Conservation (phyloP, 129 eudicot species). For the Chrysanthemum seticuspe region DNA sequence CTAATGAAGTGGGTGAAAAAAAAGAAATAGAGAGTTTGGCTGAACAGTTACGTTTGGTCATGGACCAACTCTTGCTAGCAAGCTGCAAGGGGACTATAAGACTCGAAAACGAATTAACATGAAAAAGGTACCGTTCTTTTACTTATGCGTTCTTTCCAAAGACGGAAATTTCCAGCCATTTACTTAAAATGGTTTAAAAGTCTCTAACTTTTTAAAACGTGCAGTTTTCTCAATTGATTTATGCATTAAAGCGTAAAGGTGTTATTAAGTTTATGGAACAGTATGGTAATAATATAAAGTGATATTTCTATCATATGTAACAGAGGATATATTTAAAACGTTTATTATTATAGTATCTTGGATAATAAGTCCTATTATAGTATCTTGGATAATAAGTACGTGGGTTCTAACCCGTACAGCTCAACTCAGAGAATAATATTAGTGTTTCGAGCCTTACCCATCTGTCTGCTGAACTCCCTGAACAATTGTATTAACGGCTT, state of each 20-base stretch:
- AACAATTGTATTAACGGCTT: neutral
- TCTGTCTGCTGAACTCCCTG: too few relatives aligned
- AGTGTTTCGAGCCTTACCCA: too few relatives aligned
- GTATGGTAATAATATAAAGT: too few relatives aligned
- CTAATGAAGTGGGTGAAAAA: slow-evolving; percentile 18
- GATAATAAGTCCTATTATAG: too few relatives aligned
- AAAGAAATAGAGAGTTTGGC: slow-evolving; percentile 52
- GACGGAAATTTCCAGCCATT: neutral
- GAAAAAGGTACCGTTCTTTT: slow-evolving; percentile 68
- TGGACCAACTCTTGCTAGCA: slow-evolving; percentile 99
- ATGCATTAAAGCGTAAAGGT: too few relatives aligned
- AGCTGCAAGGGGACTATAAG: slow-evolving; percentile 92
- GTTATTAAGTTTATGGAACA: too few relatives aligned
- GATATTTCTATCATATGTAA: too few relatives aligned
- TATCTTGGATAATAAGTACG: too few relatives aligned
- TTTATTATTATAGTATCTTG: too few relatives aligned
- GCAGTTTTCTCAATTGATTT: neutral
- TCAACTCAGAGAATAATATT: too few relatives aligned
- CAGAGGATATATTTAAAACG: too few relatives aligned
- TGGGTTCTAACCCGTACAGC: too few relatives aligned
- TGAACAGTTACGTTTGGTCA: slow-evolving; percentile 86
- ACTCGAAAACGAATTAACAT: slow-evolving; percentile 95
- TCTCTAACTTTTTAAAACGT: neutral
- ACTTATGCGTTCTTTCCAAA: neutral
- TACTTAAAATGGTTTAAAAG: neutral